phyloP scores from a whole-genome alignment of 257 asterid species.

The Prunella vulgaris region DNA sequence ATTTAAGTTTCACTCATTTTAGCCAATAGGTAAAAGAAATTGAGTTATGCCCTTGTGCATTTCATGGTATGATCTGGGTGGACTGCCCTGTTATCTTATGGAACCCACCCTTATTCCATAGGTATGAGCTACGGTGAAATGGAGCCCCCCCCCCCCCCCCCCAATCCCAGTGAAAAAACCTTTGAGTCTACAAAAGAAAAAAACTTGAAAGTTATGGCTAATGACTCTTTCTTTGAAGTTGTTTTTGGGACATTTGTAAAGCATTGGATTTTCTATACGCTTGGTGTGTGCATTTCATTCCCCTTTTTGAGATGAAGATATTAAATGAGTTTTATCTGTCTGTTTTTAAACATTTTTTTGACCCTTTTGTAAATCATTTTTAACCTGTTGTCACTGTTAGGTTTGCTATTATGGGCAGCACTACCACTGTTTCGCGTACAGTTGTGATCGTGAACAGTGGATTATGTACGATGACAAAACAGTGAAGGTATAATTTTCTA shows the following conservation, averaged over 20 bases:
- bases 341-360: not conserved
- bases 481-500: conserved; percentile 59
- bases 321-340: not conserved
- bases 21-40: not conserved
- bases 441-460: conserved; percentile 71
- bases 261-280: not conserved
- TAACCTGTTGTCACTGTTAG: conserved; percentile 19
- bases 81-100: not conserved
- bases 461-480: conserved; percentile 90
- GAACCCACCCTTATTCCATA: not conserved
- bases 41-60: not conserved
- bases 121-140: not conserved
- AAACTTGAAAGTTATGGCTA: not conserved
- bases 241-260: not conserved
- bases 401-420: conserved; percentile 85
- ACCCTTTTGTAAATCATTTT: not conserved
- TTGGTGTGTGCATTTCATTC: not conserved
- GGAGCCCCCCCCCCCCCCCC: no score
- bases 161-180: no score
- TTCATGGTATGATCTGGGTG: not conserved
- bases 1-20: not conserved
- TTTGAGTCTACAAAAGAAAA: not conserved
- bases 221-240: not conserved
- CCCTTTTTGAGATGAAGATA: not conserved
- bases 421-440: conserved; percentile 92